phyloP scores from a whole-genome alignment of 495 filamentous ascomycete species.

The Cladorrhinum samala region DNA sequence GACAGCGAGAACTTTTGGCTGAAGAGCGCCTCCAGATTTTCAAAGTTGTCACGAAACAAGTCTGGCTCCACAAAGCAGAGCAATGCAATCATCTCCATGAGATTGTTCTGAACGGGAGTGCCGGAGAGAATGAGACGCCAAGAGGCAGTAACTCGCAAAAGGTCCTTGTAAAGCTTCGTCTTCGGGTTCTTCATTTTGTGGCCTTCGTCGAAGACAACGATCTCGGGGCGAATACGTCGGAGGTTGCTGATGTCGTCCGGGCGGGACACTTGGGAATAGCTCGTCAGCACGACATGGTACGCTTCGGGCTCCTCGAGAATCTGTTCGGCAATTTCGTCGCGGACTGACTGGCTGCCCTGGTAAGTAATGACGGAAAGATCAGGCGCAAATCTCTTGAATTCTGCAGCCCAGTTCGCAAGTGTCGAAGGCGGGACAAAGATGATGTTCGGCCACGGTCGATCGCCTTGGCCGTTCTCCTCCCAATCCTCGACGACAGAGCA shows the following conservation, averaged over 20 bases:
- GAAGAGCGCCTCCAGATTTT: constrained; percentile 76
- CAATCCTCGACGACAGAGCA: constrained; percentile 65
- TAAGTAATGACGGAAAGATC: constrained; percentile 70
- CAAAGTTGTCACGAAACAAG: constrained; percentile 66
- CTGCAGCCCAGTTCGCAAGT: constrained; percentile 88
- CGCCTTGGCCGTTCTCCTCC: constrained; percentile 8
- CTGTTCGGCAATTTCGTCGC: constrained; percentile 57
- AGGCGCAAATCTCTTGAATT: constrained; percentile 85
- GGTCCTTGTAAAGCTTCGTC: constrained; percentile 70
- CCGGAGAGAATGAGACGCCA: constrained; percentile 87
- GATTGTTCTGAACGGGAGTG: constrained; percentile 92
- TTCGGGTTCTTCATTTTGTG: constrained; percentile 84
- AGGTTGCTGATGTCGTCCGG: constrained; percentile 37
- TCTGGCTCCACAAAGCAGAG: constrained; percentile 86
- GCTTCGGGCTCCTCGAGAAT: constrained; percentile 55
- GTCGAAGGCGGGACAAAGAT: constrained; percentile 89
- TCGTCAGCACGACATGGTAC: constrained; percentile 86
- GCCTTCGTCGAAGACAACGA: constrained; percentile 87
- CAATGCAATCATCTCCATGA: constrained; percentile 82
- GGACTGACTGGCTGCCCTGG: constrained; percentile 61
- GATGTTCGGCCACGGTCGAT: constrained; percentile 69
- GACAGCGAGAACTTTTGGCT: constrained; percentile 81
- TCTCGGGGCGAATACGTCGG: constrained; percentile 41
- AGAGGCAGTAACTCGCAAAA: constrained; percentile 67
- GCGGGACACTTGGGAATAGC: constrained; percentile 54